Evolutionary conservation across 768 basidiomycete genomes (phyloP).

Genomic region (Suillus luteus): DNA sequence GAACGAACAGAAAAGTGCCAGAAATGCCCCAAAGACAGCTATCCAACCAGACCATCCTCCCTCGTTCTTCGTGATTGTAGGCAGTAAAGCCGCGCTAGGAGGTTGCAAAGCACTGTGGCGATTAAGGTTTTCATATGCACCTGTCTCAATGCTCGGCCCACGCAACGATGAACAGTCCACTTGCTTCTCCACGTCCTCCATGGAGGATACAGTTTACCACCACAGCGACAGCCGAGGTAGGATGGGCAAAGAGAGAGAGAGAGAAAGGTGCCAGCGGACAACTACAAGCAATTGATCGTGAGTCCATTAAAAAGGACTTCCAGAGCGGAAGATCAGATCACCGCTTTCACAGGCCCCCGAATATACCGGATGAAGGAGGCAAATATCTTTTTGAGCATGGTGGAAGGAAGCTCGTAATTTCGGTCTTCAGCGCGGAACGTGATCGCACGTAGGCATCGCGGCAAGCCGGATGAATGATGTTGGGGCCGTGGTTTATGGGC

Average conservation of each 20-base stretch:
- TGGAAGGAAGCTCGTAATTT: constrained; percentile 11
- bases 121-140: constrained; percentile 22
- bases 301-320: constrained; percentile 25
- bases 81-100: constrained; percentile 20
- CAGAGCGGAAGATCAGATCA: constrained; percentile 22
- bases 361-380: constrained; percentile 25
- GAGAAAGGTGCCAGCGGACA: constrained; percentile 18
- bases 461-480: neutral
- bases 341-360: constrained; percentile 26
- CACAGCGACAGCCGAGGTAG: constrained; percentile 11
- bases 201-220: constrained; percentile 16
- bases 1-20: constrained; percentile 69
- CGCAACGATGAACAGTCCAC: constrained; percentile 16
- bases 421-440: neutral
- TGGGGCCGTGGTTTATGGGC: neutral
- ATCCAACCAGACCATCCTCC: constrained; percentile 42
- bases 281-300: constrained; percentile 16
- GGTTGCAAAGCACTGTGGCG: constrained; percentile 28
- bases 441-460: constrained; percentile 5
- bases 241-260: constrained; percentile 15
- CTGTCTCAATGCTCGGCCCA: constrained; percentile 27
- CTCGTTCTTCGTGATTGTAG: constrained; percentile 18
- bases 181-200: constrained; percentile 36
- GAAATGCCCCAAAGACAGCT: constrained; percentile 63
- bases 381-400: constrained; percentile 15